Evolutionary conservation across 192 early-diverging fungal species (phyloP).

Genomic region (Funneliformis mosseae): DNA sequence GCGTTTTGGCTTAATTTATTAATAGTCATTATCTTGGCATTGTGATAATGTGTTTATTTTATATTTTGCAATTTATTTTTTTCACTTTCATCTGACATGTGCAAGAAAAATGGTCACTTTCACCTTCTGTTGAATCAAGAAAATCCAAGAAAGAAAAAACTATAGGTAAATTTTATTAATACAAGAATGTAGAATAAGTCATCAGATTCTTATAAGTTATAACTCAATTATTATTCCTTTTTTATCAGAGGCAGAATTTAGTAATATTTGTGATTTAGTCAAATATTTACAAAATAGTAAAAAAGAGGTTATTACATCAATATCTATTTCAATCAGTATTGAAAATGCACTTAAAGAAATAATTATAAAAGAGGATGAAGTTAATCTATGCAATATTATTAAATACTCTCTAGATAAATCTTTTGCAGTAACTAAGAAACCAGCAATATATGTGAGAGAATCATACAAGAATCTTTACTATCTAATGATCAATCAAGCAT

Average conservation of each 20-base stretch:
- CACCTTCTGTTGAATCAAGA: not conserved
- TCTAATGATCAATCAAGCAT: slow-evolving; percentile 5
- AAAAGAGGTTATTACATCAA: not conserved
- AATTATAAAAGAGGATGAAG: no score
- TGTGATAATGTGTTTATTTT: no score
- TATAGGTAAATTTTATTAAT: not conserved
- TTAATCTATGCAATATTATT: not conserved
- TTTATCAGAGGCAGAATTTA: not conserved
- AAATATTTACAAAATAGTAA: not conserved
- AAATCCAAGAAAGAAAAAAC: not conserved
- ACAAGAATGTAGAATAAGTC: not conserved
- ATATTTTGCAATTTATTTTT: no score
- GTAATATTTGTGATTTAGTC: not conserved
- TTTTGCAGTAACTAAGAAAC: not conserved
- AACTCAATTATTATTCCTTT: not conserved
- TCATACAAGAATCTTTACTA: slow-evolving; percentile 35
- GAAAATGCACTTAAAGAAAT: not conserved
- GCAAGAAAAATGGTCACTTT: not conserved
- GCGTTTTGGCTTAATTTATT: no score
- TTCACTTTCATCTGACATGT: no score
- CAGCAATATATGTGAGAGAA: slow-evolving; percentile 32
- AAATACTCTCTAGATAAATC: not conserved
- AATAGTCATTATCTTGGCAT: no score
- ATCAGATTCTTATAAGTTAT: not conserved
- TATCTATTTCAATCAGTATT: no score